Conservation (phyloP, 441 rosid species). For the Eruca vesicaria region DNA sequence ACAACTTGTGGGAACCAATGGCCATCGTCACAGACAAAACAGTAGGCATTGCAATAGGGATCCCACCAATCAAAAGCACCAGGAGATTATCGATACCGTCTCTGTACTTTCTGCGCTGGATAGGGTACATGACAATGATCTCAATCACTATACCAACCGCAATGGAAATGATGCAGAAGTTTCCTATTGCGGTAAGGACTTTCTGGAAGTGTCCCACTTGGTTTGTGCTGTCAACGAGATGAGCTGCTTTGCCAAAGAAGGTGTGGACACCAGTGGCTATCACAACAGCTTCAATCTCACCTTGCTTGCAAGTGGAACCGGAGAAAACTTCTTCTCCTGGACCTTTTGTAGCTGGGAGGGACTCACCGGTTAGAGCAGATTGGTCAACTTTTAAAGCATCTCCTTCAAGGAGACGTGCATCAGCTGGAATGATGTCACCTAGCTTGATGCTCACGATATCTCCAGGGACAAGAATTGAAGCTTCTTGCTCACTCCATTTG, state of each 20-base stretch:
- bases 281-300: slow-evolving; percentile 65
- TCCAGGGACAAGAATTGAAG: slow-evolving; percentile 90
- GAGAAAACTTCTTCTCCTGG: slow-evolving; percentile 66
- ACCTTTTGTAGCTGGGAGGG: slow-evolving; percentile 53
- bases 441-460: slow-evolving; percentile 51
- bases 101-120: slow-evolving; percentile 74
- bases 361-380: slow-evolving; percentile 70
- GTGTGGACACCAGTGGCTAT: slow-evolving; percentile 72
- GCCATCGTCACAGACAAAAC: slow-evolving; percentile 83
- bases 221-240: slow-evolving; percentile 66
- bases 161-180: slow-evolving; percentile 92
- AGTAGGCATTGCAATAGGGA: slow-evolving; percentile 63
- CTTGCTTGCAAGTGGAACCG: slow-evolving; percentile 69
- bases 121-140: slow-evolving; percentile 88
- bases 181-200: slow-evolving; percentile 86
- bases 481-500: slow-evolving; percentile 83
- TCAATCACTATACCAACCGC: slow-evolving; percentile 72
- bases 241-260: slow-evolving; percentile 72
- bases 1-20: slow-evolving; percentile 84
- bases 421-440: slow-evolving; percentile 53
- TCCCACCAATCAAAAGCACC: slow-evolving; percentile 94
- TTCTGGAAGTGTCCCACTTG: slow-evolving; percentile 75
- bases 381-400: slow-evolving; percentile 49
- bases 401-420: slow-evolving; percentile 53
- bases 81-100: slow-evolving; percentile 88